Conservation (phyloP, 805 yeast species). For the Barnettozyma botsteinii region DNA sequence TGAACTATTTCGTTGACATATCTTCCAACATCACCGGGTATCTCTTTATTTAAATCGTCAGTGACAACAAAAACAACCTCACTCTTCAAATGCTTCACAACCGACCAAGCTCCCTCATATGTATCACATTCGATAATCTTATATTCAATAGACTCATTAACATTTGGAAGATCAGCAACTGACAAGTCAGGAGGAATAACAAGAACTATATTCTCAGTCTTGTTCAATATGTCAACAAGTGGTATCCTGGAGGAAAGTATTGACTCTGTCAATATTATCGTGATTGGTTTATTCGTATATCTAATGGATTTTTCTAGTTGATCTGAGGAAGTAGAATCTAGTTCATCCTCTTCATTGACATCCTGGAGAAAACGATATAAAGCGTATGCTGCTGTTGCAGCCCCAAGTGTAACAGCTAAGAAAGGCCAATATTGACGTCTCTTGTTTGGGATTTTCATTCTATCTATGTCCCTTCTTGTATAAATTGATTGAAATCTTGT, state of each 20-base stretch:
- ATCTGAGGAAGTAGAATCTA: slow-evolving; percentile 1
- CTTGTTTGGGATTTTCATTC: background rate
- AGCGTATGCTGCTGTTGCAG: slow-evolving; percentile 9
- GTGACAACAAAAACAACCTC: slow-evolving; percentile 27
- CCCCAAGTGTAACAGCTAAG: slow-evolving; percentile 11
- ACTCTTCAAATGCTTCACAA: slow-evolving; percentile 46
- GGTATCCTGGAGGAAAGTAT: slow-evolving; percentile 23
- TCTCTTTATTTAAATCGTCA: slow-evolving; percentile 22
- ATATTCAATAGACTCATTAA: slow-evolving; percentile 31
- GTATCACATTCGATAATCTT: slow-evolving; percentile 36
- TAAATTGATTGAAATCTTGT: no score
- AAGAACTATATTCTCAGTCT: slow-evolving; percentile 29
- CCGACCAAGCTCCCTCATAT: slow-evolving; percentile 44
- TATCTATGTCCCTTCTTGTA: no score
- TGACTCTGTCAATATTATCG: slow-evolving; percentile 24
- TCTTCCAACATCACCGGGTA: slow-evolving; percentile 29
- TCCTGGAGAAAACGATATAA: slow-evolving; percentile 9
- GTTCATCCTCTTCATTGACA: background rate
- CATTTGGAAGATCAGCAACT: slow-evolving; percentile 20
- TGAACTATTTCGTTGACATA: slow-evolving; percentile 25
- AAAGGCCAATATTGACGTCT: slow-evolving; percentile 7
- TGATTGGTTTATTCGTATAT: slow-evolving; percentile 21
- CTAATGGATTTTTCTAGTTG: slow-evolving; percentile 8
- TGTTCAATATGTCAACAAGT: slow-evolving; percentile 19
- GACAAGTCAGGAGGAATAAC: slow-evolving; percentile 30